These are phyloP conservation scores for Cercospora sesami DNA, from an alignment of 2,329 filamentous ascomycete species.

Conservation along the genomic window DNA sequence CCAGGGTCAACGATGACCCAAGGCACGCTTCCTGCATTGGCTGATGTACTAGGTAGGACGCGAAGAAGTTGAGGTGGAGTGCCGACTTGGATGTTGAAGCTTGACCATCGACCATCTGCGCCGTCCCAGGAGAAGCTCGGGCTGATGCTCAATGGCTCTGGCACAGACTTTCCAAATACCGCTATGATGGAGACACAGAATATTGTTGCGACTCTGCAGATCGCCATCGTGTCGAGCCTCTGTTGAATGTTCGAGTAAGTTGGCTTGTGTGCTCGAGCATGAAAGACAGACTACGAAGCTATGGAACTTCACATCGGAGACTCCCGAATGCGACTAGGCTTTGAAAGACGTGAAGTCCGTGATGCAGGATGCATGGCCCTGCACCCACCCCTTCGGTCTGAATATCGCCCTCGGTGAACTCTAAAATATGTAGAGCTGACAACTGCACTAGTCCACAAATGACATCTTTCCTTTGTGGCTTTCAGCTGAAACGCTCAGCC, in stretches of 20 bases:
- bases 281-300: neutral
- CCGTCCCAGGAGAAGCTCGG: slow-evolving; percentile 22
- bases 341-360: neutral
- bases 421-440: neutral
- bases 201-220: neutral
- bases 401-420: neutral
- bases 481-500: neutral
- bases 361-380: neutral
- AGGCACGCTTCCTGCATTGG: slow-evolving; percentile 23
- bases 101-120: slow-evolving; percentile 32
- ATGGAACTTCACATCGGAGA: neutral
- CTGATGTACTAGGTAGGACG: slow-evolving; percentile 30
- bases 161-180: neutral
- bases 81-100: slow-evolving; percentile 30
- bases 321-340: neutral
- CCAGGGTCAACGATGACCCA: slow-evolving; percentile 31
- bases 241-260: neutral
- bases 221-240: neutral
- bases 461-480: neutral
- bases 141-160: neutral
- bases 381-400: neutral
- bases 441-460: neutral
- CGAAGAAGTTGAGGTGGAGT: slow-evolving; percentile 28
- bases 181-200: neutral
- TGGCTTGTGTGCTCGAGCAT: neutral